Evolutionary conservation across 768 basidiomycete species (phyloP).

Genomic region (Kwoniella pini): DNA sequence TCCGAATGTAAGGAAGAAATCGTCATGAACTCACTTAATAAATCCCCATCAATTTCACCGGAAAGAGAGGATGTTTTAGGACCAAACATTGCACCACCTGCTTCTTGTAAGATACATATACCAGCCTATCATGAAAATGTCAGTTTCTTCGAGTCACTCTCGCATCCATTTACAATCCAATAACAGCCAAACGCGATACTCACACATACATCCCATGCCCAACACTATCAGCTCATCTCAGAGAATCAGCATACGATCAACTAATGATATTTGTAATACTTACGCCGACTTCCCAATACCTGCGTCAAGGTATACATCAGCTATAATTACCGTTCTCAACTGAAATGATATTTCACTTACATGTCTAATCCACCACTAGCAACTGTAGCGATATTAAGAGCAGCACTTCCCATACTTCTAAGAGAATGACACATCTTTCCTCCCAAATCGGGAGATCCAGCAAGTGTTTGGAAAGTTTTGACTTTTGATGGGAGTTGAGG

Average conservation of each 20-base stretch:
- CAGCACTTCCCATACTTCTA: conserved; percentile 68
- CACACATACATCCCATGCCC: conserved; percentile 79
- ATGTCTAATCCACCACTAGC: conserved; percentile 85
- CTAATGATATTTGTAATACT: conserved; percentile 40
- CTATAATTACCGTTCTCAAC: neutral
- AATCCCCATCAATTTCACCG: conserved; percentile 54
- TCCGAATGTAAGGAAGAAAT: conserved; percentile 17
- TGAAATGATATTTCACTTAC: conserved; percentile 56
- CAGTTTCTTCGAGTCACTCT: neutral
- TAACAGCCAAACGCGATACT: conserved; percentile 34
- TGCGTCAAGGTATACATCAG: conserved; percentile 12
- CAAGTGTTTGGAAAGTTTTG: conserved; percentile 70
- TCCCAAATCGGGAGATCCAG: conserved; percentile 69
- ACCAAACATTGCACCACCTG: conserved; percentile 78
- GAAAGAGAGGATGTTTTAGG: conserved; percentile 55
- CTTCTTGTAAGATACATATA: conserved; percentile 84
- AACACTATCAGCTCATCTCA: conserved; percentile 59
- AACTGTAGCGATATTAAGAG: conserved; percentile 59
- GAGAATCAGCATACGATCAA: conserved; percentile 61
- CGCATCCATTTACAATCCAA: no score
- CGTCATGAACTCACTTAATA: conserved; percentile 33
- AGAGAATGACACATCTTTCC: conserved; percentile 85
- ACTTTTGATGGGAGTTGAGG: conserved; percentile 58
- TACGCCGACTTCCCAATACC: conserved; percentile 39
- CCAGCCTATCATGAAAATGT: conserved; percentile 65